Percentiles rank a stretch among this genome's conserved stretches.
These are phyloP conservation scores for Candida odintsovae DNA, from an alignment of 805 yeast species.

Conservation along the genomic window DNA sequence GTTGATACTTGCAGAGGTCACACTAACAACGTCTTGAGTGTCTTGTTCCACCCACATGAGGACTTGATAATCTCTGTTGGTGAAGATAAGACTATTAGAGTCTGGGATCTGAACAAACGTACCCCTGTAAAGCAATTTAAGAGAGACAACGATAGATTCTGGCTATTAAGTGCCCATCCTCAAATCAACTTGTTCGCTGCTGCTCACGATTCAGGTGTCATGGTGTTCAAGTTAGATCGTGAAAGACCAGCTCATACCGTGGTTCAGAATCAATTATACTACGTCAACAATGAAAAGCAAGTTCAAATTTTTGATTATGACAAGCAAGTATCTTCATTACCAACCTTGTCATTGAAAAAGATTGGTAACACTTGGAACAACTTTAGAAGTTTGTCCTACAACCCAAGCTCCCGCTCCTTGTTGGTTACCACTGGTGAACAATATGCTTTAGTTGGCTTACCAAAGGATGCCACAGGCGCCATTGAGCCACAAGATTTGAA, in stretches of 20 bases:
- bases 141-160: conserved; percentile 90
- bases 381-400: conserved; percentile 78
- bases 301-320: conserved; percentile 73
- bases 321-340: conserved; percentile 59
- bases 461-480: conserved; percentile 89
- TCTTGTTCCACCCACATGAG: conserved; percentile 88
- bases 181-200: conserved; percentile 89
- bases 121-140: conserved; percentile 91
- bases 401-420: conserved; percentile 86
- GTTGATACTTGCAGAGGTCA: conserved; percentile 98
- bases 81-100: conserved; percentile 93
- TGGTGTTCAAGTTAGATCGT: conserved; percentile 95
- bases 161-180: conserved; percentile 90
- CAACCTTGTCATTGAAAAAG: conserved; percentile 77
- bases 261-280: conserved; percentile 68
- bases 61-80: conserved; percentile 89
- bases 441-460: conserved; percentile 72
- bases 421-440: conserved; percentile 73
- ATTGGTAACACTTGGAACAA: conserved; percentile 84
- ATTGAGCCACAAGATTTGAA: conserved; percentile 80
- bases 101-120: conserved; percentile 94
- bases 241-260: conserved; percentile 90
- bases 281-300: conserved; percentile 78
- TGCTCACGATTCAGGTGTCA: conserved; percentile 94
- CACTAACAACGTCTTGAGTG: conserved; percentile 85